phyloP scores from a whole-genome alignment of 371 early-diverging fungal genomes.

The Actinomucor elegans region DNA sequence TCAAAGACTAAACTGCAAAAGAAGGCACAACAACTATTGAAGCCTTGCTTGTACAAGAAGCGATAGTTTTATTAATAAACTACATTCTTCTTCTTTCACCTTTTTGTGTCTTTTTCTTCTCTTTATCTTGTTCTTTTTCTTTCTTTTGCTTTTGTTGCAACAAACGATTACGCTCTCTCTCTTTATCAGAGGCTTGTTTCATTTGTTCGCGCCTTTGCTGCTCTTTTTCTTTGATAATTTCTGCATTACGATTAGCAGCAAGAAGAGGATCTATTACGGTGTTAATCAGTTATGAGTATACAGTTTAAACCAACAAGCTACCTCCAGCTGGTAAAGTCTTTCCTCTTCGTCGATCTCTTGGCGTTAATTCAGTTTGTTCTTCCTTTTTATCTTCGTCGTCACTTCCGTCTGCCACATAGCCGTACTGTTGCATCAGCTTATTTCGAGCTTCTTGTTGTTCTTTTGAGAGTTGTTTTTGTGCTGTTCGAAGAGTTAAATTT shows the following conservation, averaged over 20 bases:
- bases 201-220: constrained; percentile 48
- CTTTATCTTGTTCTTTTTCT: constrained; percentile 39
- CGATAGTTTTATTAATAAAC: constrained; percentile 49
- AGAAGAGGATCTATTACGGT: constrained; percentile 38
- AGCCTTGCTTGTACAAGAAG: constrained; percentile 91
- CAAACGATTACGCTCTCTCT: constrained; percentile 55
- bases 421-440: constrained; percentile 51
- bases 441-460: constrained; percentile 58
- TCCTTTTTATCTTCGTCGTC: constrained; percentile 43
- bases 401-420: constrained; percentile 48
- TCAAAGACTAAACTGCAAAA: constrained; percentile 28
- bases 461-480: constrained; percentile 37
- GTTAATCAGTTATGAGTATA: not conserved
- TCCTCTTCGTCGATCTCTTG: constrained; percentile 35
- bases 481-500: constrained; percentile 13
- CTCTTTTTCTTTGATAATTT: constrained; percentile 52
- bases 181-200: constrained; percentile 52
- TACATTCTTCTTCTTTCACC: constrained; percentile 57
- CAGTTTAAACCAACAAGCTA: constrained; percentile 1
- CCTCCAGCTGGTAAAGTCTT: constrained; percentile 29
- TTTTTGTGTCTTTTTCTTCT: constrained; percentile 55
- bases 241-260: constrained; percentile 51
- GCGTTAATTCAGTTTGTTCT: not conserved
- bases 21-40: constrained; percentile 60
- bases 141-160: constrained; percentile 54